These are phyloP conservation scores for Strobilomyces echinocephalus DNA, from an alignment of 768 basidiomycete genomes.

Conservation along the genomic window DNA sequence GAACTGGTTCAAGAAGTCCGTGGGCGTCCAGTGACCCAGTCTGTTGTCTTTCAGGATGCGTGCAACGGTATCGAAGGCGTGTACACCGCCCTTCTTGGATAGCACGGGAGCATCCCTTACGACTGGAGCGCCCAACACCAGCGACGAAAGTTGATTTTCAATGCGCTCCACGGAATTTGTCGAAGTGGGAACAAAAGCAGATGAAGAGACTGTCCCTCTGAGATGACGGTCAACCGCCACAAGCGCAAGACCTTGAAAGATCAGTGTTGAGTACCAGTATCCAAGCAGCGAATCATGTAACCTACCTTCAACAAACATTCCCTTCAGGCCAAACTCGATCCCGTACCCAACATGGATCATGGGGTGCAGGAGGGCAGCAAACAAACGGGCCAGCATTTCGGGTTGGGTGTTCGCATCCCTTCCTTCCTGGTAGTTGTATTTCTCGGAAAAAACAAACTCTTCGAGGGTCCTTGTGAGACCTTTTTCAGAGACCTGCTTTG, in stretches of 20 bases:
- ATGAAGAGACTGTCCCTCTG: conserved; percentile 27
- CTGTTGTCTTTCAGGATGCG: conserved; percentile 46
- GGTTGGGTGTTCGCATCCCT: conserved; percentile 30
- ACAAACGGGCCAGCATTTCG: conserved; percentile 50
- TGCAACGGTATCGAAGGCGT: conserved; percentile 48
- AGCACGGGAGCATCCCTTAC: background rate
- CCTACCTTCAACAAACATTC: conserved; percentile 58
- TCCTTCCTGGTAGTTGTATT: conserved; percentile 21
- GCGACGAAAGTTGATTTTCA: conserved; percentile 1
- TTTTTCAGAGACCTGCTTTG: conserved; percentile 11
- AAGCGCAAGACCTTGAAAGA: conserved; percentile 23
- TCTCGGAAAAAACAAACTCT: conserved; percentile 29
- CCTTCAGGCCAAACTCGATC: conserved; percentile 57
- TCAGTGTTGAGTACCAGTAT: background rate
- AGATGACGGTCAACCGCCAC: conserved; percentile 30
- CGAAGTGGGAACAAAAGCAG: conserved; percentile 6
- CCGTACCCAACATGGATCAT: conserved; percentile 62
- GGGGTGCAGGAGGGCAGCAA: conserved; percentile 51
- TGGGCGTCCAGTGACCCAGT: conserved; percentile 15
- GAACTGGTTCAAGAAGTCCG: conserved; percentile 22
- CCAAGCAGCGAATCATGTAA: background rate
- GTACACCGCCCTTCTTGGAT: conserved; percentile 9
- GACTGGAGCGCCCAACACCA: conserved; percentile 2
- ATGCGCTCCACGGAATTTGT: background rate
- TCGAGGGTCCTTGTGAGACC: conserved; percentile 18